phyloP scores from a whole-genome alignment of 208 protist genomes.

The Leishmania turanica region DNA sequence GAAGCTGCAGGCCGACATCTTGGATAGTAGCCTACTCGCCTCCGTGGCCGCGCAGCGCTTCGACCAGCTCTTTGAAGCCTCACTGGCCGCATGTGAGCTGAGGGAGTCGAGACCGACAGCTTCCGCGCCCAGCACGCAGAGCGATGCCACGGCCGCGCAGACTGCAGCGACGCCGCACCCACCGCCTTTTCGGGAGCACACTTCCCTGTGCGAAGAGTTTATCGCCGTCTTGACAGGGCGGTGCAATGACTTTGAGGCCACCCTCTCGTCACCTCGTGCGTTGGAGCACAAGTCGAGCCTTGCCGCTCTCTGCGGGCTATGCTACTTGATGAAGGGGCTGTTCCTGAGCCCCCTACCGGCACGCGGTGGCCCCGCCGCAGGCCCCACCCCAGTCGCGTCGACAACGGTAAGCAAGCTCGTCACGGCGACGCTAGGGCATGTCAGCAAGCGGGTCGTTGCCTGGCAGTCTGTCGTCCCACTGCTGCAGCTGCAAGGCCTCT shows the following conservation, averaged over 20 bases:
- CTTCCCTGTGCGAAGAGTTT: conserved; percentile 18
- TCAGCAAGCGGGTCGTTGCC: conserved; percentile 14
- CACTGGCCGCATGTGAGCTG: conserved; percentile 1
- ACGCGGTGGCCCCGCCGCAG: neutral
- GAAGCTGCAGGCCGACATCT: conserved; percentile 19
- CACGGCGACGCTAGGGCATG: neutral
- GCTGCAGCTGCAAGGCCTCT: conserved; percentile 27
- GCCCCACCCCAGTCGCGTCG: neutral
- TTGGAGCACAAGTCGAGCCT: conserved; percentile 6
- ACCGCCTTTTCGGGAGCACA: conserved; percentile 20
- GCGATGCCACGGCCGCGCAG: neutral
- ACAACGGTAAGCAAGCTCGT: conserved; percentile 10
- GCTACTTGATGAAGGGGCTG: conserved; percentile 5
- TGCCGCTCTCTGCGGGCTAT: conserved; percentile 14
- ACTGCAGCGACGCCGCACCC: neutral
- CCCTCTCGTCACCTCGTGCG: conserved; percentile 1
- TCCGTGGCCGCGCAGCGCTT: conserved; percentile 73
- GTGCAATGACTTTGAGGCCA: conserved; percentile 21
- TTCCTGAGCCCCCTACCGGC: conserved; percentile 5
- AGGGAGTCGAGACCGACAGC: neutral
- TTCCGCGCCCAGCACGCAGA: conserved; percentile 1
- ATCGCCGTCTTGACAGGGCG: conserved; percentile 15
- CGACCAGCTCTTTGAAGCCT: conserved; percentile 23
- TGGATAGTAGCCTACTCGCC: conserved; percentile 47
- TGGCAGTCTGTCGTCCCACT: conserved; percentile 27